phyloP scores from a whole-genome alignment of 2,329 filamentous ascomycete genomes.

The Cercospora nicotianae region DNA sequence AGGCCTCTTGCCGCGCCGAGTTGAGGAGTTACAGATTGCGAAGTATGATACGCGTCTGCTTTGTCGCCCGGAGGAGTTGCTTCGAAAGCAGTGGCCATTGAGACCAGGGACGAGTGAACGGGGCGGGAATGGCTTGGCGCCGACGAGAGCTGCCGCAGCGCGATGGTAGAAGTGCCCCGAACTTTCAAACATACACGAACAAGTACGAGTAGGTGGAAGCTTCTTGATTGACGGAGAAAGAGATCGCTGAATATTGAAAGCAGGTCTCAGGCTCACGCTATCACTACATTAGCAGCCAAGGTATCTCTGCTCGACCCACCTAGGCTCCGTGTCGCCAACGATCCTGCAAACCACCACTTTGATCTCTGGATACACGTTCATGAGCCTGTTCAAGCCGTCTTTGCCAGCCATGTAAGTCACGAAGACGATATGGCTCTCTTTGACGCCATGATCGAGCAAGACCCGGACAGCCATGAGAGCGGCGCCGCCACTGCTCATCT shows the following conservation, averaged over 20 bases:
- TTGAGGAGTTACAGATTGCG: not conserved
- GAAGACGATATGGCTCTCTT: conserved; percentile 80
- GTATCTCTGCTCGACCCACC: conserved; percentile 89
- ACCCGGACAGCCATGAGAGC: conserved; percentile 93
- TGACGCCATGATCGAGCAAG: conserved; percentile 89
- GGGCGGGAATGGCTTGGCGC: not conserved
- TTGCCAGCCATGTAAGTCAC: conserved; percentile 89
- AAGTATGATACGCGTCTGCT: not conserved
- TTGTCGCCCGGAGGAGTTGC: not conserved
- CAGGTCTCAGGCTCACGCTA: not conserved
- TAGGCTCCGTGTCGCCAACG: conserved; percentile 75
- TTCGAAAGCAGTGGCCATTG: not conserved
- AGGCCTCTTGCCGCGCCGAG: not conserved
- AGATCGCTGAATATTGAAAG: not conserved
- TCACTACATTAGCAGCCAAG: conserved; percentile 70
- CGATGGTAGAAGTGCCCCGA: too few relatives aligned
- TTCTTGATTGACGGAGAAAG: not conserved
- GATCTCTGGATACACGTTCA: conserved; percentile 84
- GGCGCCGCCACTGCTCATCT: conserved; percentile 88
- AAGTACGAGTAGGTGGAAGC: not conserved
- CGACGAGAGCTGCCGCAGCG: not conserved
- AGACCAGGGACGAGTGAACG: not conserved
- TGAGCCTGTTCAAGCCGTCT: conserved; percentile 78
- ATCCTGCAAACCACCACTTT: conserved; percentile 82
- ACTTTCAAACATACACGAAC: too few relatives aligned